Conservation (phyloP, 129 eudicot genomes). For the Escallonia rubra region DNA sequence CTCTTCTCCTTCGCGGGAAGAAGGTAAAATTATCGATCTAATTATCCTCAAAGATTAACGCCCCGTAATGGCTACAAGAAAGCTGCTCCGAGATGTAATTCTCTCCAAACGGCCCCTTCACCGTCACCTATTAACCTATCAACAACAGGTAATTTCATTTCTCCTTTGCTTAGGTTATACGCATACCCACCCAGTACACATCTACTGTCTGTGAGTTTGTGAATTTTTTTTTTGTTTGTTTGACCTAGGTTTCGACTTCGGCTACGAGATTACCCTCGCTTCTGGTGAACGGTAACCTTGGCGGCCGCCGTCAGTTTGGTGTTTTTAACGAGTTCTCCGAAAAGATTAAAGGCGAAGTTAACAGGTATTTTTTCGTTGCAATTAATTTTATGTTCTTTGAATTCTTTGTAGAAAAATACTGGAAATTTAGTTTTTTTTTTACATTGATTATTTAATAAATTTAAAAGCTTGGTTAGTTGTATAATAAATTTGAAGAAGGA, state of each 20-base stretch:
- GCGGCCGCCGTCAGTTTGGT: constrained; percentile 22
- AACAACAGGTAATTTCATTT: constrained; percentile 18
- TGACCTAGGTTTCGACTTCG: constrained; percentile 10
- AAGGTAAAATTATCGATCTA: no score
- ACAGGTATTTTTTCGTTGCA: constrained; percentile 6
- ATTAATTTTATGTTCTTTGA: not conserved
- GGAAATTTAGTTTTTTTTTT: no score
- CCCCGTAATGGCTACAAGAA: constrained; percentile 21
- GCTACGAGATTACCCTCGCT: not conserved
- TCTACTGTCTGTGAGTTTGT: not conserved
- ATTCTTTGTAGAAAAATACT: constrained; percentile 37
- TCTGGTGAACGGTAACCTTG: constrained; percentile 5
- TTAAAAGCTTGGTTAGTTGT: no score
- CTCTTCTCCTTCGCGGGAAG: no score
- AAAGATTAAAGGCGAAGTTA: constrained; percentile 27
- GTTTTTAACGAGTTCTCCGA: constrained; percentile 35
- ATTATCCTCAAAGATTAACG: no score
- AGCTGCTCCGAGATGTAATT: constrained; percentile 24
- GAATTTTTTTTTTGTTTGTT: not conserved
- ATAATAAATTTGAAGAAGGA: no score
- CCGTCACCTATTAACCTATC: constrained; percentile 14
- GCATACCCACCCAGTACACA: no score
- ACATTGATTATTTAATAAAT: no score
- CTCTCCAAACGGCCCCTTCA: constrained; percentile 10
- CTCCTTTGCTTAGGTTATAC: not conserved